Percentiles rank a stretch among this genome's conserved stretches.
Conservation (phyloP, 345 rosid species). For the Acer yangbiense region DNA sequence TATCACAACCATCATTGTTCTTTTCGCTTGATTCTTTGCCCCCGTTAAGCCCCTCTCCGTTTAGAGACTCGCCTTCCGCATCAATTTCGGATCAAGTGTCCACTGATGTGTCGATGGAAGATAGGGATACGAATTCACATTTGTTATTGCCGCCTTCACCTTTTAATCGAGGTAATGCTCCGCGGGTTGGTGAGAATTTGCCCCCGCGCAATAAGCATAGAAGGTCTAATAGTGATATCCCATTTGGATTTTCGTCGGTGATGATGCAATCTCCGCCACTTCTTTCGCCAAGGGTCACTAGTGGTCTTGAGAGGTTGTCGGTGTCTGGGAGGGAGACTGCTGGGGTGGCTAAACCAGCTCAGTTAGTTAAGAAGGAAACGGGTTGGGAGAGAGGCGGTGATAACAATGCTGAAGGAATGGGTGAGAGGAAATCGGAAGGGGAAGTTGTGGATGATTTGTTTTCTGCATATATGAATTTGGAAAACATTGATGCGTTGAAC, state of each 20-base stretch:
- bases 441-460: slow-evolving; percentile 86
- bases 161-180: slow-evolving; percentile 46
- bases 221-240: slow-evolving; percentile 87
- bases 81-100: slow-evolving; percentile 50
- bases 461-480: slow-evolving; percentile 95
- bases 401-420: slow-evolving; percentile 55
- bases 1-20: slow-evolving; percentile 79
- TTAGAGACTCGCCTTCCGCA: slow-evolving; percentile 44
- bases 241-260: slow-evolving; percentile 60
- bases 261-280: slow-evolving; percentile 63
- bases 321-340: slow-evolving; percentile 48
- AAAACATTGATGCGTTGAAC: slow-evolving; percentile 76
- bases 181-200: slow-evolving; percentile 57
- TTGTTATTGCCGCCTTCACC: slow-evolving; percentile 72
- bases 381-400: slow-evolving; percentile 58
- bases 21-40: slow-evolving; percentile 83
- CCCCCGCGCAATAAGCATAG: slow-evolving; percentile 87
- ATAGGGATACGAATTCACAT: slow-evolving; percentile 54
- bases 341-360: slow-evolving; percentile 42
- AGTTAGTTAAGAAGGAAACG: slow-evolving; percentile 50
- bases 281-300: slow-evolving; percentile 50
- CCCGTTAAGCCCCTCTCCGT: slow-evolving; percentile 77
- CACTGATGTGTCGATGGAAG: slow-evolving; percentile 65
- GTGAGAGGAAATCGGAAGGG: slow-evolving; percentile 78
- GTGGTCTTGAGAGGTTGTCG: slow-evolving; percentile 45